A percentile compares a stretch with the other conserved stretches of the same genome.
Evolutionary conservation across 73 alveolate species (phyloP).

Genomic region (Paramecium sexaurelia): DNA sequence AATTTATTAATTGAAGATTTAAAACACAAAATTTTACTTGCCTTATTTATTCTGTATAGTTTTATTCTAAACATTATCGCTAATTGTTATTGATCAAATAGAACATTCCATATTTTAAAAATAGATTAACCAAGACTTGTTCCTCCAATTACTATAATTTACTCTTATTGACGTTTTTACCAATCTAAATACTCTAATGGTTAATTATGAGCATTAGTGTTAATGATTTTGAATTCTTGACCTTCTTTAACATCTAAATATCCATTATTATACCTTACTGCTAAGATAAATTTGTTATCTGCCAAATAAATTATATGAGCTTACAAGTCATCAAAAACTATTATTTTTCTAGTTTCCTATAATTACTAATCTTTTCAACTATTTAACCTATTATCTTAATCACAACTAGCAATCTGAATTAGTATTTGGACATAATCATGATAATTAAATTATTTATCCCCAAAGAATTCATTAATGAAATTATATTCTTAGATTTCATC

Average conservation of each 20-base stretch:
- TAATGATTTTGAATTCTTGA: neutral
- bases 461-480: neutral
- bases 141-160: neutral
- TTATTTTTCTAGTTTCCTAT: neutral
- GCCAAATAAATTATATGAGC: neutral
- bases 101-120: neutral
- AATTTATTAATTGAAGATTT: neutral
- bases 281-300: neutral
- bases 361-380: neutral
- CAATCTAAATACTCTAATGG: neutral
- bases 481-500: neutral
- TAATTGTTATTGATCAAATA: neutral
- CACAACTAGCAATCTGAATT: constrained; percentile 20
- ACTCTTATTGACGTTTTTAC: neutral
- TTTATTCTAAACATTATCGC: neutral
- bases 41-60: neutral
- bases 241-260: neutral
- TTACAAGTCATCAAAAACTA: neutral
- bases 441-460: neutral
- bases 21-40: neutral
- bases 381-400: neutral
- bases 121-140: neutral
- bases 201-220: neutral
- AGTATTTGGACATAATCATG: neutral
- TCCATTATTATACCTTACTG: neutral